Evolutionary conservation across 441 rosid species (phyloP), one percentile per base, ranked within the genome.

Genomic region (Gossypium gossypioides): DNA sequence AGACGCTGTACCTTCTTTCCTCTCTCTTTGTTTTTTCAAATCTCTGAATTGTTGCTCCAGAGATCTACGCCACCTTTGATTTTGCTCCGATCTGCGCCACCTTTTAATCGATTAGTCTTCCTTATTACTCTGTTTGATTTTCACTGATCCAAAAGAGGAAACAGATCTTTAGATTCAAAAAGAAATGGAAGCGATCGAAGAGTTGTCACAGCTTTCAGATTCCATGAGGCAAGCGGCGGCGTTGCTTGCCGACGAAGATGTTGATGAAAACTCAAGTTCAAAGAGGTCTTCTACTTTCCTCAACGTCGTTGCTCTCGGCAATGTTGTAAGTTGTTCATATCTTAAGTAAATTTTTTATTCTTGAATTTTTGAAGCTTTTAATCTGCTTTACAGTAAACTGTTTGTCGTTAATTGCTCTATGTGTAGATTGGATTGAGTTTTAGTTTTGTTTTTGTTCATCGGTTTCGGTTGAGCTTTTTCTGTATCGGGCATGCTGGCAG

Each of bases 141-240:
- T 15, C n/a, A 67, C 71, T 24, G 22, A 1, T 24, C 22, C 12
- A 48, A 19, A 13, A 21, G 2, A 27, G 32, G 32, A 0, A 3
- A 4, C 29, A 40, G 65, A 70, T 70, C 54, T 70, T 27, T 55
- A 6, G 65, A 22, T 70, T 44, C 13, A 18, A 7, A 15, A 10
- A 15, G 62, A 62, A 19, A 91, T 89, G 93, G 97, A 91, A 75
- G 89, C 90, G 83, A 91, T 88, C 84, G 93, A 91, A 55, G 97
- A 89, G 75, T 73, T 89, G 57, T 60, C 64, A 9, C 88, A 88
- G 80, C 84, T 89, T 16, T 80, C 95, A 25, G 90, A 91, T 63
- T 85, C 93, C 70, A 91, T 91, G 95, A 83, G 76, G 63, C 93
- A 86, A 78, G 95, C 95, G 59, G 73, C 86, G 56, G 75, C 89